Evolutionary conservation across 1,139 yeast genomes (phyloP), one percentile per base, ranked within the genome.

Genomic region (Diutina ranongensis): DNA sequence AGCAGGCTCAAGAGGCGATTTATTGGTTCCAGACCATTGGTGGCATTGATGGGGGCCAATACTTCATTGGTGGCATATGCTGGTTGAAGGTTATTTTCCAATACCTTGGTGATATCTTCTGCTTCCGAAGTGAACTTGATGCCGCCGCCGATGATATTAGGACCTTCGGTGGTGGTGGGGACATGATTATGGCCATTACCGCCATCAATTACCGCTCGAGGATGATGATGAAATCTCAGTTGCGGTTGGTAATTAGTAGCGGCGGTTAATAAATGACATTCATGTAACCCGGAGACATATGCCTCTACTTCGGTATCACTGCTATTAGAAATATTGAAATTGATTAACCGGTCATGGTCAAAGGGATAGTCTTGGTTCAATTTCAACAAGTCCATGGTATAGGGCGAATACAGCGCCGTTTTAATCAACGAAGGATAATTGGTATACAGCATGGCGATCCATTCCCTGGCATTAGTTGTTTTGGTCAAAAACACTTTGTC

Each of bases 401-500:
- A 81, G 49, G 72, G 71, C 0, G 88, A 78, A 2, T 74, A 57
- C 0, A 95, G 92, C 0, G 97, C 94, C 22, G 86, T 76, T 50
- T 79, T 78, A 19, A 89, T 88, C 46, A 88, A 61, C 0, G 94
- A 79, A 0, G 97, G 96, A 56, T 81, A 89, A 54, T 80, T 73
- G 25, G 62, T 60, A 52, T 80, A 84, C 28, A 95, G 83, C 75
- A 89, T 72, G 10, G 96, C 97, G 65, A 76, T 86, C 96, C 96
- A 88, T 45, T 85, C 82, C 32, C 60, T 53, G 3, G 80, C 78
- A 46, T 71, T 71, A 12, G 72, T 66, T 0, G 92, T 82, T 50
- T 72, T 69, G 51, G 83, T 86, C 20, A 88, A 67, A 57, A 78
- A 87, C 25, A 40, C 58, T 8, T 45, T 47, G 31, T 59, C 59